Evolutionary conservation across 169 alveolate species (phyloP), one percentile per base, ranked within the genome.

Genomic region (Plasmodium gallinaceum): DNA sequence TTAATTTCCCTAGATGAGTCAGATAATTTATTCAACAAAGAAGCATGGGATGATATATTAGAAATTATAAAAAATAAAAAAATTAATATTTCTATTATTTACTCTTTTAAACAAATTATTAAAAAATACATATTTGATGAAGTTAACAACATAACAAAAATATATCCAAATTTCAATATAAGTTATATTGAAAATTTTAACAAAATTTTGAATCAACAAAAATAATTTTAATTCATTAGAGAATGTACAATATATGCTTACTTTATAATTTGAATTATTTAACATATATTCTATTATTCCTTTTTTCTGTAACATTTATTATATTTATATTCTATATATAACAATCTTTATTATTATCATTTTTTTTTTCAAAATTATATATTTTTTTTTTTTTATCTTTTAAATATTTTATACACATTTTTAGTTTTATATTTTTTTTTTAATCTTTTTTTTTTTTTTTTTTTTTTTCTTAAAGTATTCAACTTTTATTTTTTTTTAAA

Each of bases 51-150:
- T 10, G 26, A 83, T 12, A 58, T 83, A 39, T 68, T 70, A 18
- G 57, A 83, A 18, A 22, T 60, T 64, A 22, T 73, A 60, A 52
- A 46, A 45, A 32, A 48, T 14, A 54, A 24, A n/a, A 48, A 54
- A 2, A 26, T 83, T 12, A 54, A 43, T 12, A 69, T 9, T n/a
- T 69, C 86, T 64, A 16, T 26, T 16, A 26, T 69, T 14, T 62
- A 70, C 45, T 61, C 62, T 18, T 83, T 66, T 66, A 83, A 83
- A 58, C 24, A 48, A 68, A 83, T 83, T 68, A 46, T 83, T 43
- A 83, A 83, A 39, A 83, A 83, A 51, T 83, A 83, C 32, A 83
- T 83, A 83, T 83, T 68, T 83, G 69, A 83, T 61, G 91, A 83
- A 48, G 83, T 42, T 37, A 12, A 83, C 18, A 83, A 83, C 52